A percentile compares a stretch with the other conserved stretches of the same genome.
Evolutionary conservation across 2,329 filamentous ascomycete genomes (phyloP).

Genomic region (Cercospora zeae-maydis): DNA sequence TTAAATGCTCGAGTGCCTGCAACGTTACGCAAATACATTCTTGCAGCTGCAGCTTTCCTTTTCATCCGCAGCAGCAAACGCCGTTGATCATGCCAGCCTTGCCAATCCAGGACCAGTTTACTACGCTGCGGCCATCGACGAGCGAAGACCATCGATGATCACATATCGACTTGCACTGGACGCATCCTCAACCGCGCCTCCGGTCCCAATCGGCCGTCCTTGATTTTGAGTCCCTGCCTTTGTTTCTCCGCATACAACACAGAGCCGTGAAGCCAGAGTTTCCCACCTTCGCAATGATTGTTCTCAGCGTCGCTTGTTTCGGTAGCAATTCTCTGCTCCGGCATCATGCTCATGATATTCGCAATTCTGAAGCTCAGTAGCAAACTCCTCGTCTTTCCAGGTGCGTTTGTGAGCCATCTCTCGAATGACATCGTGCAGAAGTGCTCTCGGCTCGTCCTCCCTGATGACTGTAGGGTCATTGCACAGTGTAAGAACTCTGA

Average conservation of each 20-base stretch:
- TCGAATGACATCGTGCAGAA: background rate
- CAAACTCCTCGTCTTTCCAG: background rate
- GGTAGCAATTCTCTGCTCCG: background rate
- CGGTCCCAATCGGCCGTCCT: background rate
- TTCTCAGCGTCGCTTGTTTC: background rate
- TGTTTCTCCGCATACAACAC: background rate
- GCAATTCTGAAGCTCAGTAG: background rate
- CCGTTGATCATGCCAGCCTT: background rate
- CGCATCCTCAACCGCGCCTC: too few species aligned
- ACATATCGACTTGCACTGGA: too few species aligned
- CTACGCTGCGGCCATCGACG: too few species aligned
- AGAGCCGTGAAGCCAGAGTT: background rate
- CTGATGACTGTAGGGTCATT: fast-evolving
- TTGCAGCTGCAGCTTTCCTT: background rate
- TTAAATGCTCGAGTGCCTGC: background rate
- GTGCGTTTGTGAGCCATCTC: background rate
- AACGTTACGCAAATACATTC: background rate
- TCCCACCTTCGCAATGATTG: background rate
- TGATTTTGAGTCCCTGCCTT: too few species aligned
- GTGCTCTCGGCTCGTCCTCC: background rate
- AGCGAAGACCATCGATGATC: too few species aligned
- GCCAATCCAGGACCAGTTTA: background rate
- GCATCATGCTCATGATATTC: background rate
- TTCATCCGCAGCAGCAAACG: background rate
- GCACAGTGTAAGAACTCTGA: background rate